Conservation (phyloP, 352 stramenopile genomes). For the Globisporangium carolinianum region DNA sequence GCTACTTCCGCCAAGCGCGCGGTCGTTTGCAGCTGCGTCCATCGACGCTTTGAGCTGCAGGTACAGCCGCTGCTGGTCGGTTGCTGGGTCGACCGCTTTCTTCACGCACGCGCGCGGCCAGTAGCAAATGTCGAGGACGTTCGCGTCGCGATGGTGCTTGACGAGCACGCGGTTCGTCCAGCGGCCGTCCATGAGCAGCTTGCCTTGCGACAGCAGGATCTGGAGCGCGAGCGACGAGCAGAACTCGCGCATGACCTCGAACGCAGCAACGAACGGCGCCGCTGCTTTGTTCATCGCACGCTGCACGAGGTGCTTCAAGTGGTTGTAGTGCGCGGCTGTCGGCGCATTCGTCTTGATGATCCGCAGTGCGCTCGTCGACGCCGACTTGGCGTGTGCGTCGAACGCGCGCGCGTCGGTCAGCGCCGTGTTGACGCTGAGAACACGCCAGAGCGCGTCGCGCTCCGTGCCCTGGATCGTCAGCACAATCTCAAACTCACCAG, state of each 20-base stretch:
- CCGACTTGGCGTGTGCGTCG: conserved; percentile 38
- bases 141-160: conserved; percentile 72
- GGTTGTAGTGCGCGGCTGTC: conserved; percentile 66
- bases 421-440: conserved; percentile 75
- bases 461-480: conserved; percentile 79
- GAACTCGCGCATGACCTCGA: conserved; percentile 80
- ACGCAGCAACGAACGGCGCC: conserved; percentile 69
- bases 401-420: conserved; percentile 58
- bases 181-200: conserved; percentile 68
- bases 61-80: conserved; percentile 58
- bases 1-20: too few species aligned
- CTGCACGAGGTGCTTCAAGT: conserved; percentile 81
- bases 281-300: conserved; percentile 83
- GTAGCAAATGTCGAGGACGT: conserved; percentile 78
- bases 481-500: conserved; percentile 82
- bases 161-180: conserved; percentile 79
- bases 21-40: background rate
- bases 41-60: conserved; percentile 43
- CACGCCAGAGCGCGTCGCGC: conserved; percentile 63
- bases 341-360: conserved; percentile 78
- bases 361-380: conserved; percentile 57
- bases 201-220: conserved; percentile 68
- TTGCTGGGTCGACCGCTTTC: conserved; percentile 40
- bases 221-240: conserved; percentile 72
- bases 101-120: conserved; percentile 67